Base-by-base conservation (phyloP, 1,139 yeast genomes). In the Blastobotrys aristatus region DNA sequence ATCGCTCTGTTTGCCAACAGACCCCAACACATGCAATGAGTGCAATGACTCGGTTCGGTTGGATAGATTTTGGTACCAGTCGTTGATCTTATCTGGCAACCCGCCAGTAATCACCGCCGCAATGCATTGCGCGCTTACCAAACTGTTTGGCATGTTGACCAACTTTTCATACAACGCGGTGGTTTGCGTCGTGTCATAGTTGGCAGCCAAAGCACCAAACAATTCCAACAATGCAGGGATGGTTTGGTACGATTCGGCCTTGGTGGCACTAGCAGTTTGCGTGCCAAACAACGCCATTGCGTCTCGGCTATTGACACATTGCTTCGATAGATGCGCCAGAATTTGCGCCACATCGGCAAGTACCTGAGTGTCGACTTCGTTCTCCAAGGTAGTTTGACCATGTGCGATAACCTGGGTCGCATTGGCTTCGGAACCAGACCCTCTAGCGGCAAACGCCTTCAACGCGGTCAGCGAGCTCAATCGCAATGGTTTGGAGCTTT, bases 1-100 rank as follows among this genome's bases (percentile, higher is more conserved):
- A n/a, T 61, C 55, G 11, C 20, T 13, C 18, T 34, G 38, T 44
- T 68, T 66, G 4, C 76, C 75, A 16, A 76, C 67, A 50, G 71
- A 70, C 3, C 82, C 83, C 44, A 80, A 61, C 11, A 55, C 57
- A 14, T 39, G 53, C 39, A 55, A 50, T 17, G 50, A 48, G 53
- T 53, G 54, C 27, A 37, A 44, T 11, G 49, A 42, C 8, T 46
- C 44, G 6, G 30, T 34, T 6, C 27, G 35, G 5, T 43, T 22
- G 11, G 22, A 13, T 14, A 46, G 17, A 20, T 36, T 46, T 3
- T 4, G 16, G 21, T 42, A 35, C 17, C 18, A 14, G 18, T 4
- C 27, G 10, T 24, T 13, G 18, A 18, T 24, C 14, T 8, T n/a
- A 2, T 26, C 40, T 16, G 38, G 40, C 26, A 40, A 21, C n/a